Base-by-base conservation (phyloP, 768 basidiomycete genomes). In the Tremella fuciformis region DNA sequence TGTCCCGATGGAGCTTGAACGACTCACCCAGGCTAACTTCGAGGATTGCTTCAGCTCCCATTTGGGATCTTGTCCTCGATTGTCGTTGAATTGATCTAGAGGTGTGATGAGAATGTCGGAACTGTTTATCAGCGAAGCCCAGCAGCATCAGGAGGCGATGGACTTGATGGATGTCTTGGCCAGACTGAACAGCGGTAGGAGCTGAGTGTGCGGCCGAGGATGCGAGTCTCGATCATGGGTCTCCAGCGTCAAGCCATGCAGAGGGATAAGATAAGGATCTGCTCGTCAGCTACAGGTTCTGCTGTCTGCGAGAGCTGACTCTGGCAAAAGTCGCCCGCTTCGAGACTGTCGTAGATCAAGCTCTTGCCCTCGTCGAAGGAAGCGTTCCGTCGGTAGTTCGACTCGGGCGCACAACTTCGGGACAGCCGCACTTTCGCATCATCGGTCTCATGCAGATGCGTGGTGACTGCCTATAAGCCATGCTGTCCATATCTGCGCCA, bases 91-190 rank as follows among this genome's bases (percentile, higher is more conserved):
- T 50, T 76, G 75, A 41, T 76, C 75, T 0, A 74, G 63, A 0
- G 75, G 75, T 4, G 75, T 76, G 54, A 76, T 69, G 15, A 76
- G 66, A 47, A 76, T 76, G 39, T 76, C 75, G 9, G 75, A 76
- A 63, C 75, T 76, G 51, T 8, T 24, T 3, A 34, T 51, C 21
- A 49, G 53, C 13, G 56, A 40, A 13, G 25, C 8, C 51, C 13
- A 9, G 9, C 18, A 53, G 25, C 26, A 8, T 8, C 8, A 29
- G 25, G n/a, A 29, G 26, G 18, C 8, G 38, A 37, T 19, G 13
- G 29, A 76, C 75, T 76, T 76, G 61, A 76, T 69, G 0, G 75
- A 74, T 1, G 75, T 76, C 55, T 74, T 74, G 19, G 75, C 75
- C 4, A 76, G 57, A 58, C 75, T 74, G 70, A 76, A 76, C 2